These are phyloP conservation scores for Coemansia sp. DNA, from an alignment of 192 early-diverging fungal species.

Conservation along the genomic window DNA sequence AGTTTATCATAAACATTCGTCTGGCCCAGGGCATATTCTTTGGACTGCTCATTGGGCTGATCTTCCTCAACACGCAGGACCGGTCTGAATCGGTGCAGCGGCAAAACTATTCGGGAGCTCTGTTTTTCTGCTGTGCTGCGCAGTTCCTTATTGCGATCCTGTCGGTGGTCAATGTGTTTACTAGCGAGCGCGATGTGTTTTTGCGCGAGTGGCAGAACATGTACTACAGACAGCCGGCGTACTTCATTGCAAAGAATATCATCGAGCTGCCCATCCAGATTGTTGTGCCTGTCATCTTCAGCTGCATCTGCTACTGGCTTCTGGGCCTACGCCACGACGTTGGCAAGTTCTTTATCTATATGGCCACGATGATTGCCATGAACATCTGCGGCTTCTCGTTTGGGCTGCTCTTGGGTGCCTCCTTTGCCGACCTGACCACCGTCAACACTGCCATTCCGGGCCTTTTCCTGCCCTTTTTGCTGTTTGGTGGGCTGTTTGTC, in stretches of 20 bases:
- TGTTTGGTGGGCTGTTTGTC: conserved; percentile 59
- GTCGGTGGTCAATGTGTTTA: conserved; percentile 52
- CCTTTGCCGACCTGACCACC: conserved; percentile 45
- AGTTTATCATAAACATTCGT: conserved; percentile 47
- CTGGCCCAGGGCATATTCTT: conserved; percentile 46
- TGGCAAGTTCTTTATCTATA: conserved; percentile 43
- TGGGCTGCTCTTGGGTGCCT: conserved; percentile 53
- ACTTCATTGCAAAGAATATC: conserved; percentile 55
- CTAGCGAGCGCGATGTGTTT: conserved; percentile 55
- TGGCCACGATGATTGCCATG: conserved; percentile 25
- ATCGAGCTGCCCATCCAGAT: conserved; percentile 57
- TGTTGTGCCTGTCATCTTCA: conserved; percentile 43
- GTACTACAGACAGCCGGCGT: conserved; percentile 56
- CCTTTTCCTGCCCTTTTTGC: conserved; percentile 55
- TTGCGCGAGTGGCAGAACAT: conserved; percentile 54
- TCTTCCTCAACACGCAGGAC: conserved; percentile 52
- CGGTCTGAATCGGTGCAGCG: conserved; percentile 19
- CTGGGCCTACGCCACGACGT: conserved; percentile 49
- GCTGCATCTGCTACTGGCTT: conserved; percentile 55
- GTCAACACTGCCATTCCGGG: conserved; percentile 48
- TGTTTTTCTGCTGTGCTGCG: conserved; percentile 53
- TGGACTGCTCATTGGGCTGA: conserved; percentile 53
- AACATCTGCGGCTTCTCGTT: conserved; percentile 52
- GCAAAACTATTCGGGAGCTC: conserved; percentile 54
- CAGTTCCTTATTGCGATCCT: conserved; percentile 48